Conservation (phyloP, 1,284 basidiomycete species). For the Sanghuangporus weigelae region DNA sequence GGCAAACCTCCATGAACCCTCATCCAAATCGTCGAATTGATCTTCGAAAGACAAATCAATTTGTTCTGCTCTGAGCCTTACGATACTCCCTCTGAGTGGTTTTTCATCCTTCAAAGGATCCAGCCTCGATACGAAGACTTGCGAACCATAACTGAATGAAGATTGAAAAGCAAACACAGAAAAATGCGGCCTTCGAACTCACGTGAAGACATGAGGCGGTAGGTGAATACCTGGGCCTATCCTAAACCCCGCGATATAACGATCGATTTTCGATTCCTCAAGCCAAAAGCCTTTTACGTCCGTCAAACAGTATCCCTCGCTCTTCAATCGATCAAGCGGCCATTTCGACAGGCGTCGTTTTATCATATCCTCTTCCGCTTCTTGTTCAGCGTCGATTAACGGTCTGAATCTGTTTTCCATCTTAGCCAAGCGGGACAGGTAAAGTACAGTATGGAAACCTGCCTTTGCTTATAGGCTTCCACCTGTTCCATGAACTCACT, state of each 20-base stretch:
- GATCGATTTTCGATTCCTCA: constrained; percentile 52
- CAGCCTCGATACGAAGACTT: constrained; percentile 56
- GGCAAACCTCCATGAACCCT: constrained; percentile 51
- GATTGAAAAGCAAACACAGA: constrained; percentile 7
- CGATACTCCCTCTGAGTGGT: constrained; percentile 46
- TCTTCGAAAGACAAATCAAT: constrained; percentile 56
- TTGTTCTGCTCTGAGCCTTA: constrained; percentile 41
- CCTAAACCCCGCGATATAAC: constrained; percentile 55
- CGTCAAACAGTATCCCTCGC: constrained; percentile 68
- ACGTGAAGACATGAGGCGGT: constrained; percentile 62
- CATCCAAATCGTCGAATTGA: constrained; percentile 38
- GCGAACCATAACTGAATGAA: constrained; percentile 50
- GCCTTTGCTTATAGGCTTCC: constrained; percentile 32
- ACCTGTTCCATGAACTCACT: background rate
- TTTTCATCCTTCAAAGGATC: constrained; percentile 51
- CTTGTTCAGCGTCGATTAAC: constrained; percentile 59
- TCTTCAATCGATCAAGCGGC: constrained; percentile 50
- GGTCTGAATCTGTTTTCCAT: constrained; percentile 49
- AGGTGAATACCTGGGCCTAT: constrained; percentile 52
- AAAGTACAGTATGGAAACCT: constrained; percentile 16
- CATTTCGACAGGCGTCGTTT: constrained; percentile 61
- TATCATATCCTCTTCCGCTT: constrained; percentile 52
- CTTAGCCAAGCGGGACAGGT: background rate
- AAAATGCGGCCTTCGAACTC: constrained; percentile 24
- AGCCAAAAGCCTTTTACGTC: constrained; percentile 62